Percentiles rank a stretch among this genome's conserved stretches.
Evolutionary conservation across 2,329 filamentous ascomycete species (phyloP).

Genomic region (Aspergillus quadrilineatus): DNA sequence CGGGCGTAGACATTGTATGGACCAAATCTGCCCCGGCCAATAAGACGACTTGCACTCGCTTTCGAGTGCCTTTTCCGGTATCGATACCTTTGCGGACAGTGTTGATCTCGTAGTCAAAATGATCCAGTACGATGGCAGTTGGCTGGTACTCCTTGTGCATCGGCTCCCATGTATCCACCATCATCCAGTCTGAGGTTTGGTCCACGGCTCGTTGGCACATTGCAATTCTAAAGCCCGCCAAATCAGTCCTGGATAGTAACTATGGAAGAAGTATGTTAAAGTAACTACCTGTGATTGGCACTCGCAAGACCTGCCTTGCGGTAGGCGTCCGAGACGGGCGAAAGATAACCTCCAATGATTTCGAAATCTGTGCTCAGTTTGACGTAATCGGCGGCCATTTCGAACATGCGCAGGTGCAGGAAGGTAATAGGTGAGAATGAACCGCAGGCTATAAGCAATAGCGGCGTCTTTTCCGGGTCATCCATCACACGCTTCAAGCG

Average conservation of each 20-base stretch:
- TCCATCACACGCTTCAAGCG: slow-evolving; percentile 49
- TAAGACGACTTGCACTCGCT: slow-evolving; percentile 71
- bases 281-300: slow-evolving; percentile 62
- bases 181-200: slow-evolving; percentile 73
- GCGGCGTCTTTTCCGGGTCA: slow-evolving; percentile 49
- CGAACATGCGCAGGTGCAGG: slow-evolving; percentile 77
- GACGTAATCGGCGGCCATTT: slow-evolving; percentile 79
- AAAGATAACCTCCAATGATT: slow-evolving; percentile 80
- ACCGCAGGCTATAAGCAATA: slow-evolving; percentile 51
- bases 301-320: slow-evolving; percentile 77
- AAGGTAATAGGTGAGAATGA: slow-evolving; percentile 63
- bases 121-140: slow-evolving; percentile 84
- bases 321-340: slow-evolving; percentile 72
- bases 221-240: slow-evolving; percentile 55
- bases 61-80: slow-evolving; percentile 62
- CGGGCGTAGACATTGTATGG: slow-evolving; percentile 67
- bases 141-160: slow-evolving; percentile 79
- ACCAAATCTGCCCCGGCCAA: slow-evolving; percentile 77
- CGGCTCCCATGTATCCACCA: slow-evolving; percentile 90
- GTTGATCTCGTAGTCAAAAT: slow-evolving; percentile 90
- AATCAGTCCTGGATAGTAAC: background rate
- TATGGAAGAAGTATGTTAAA: background rate
- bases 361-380: slow-evolving; percentile 76
- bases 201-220: slow-evolving; percentile 82
- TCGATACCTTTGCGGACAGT: slow-evolving; percentile 71